Evolutionary conservation across 306 rosid species (phyloP), one percentile per base, ranked within the genome.

Genomic region (Alnus rubra): DNA sequence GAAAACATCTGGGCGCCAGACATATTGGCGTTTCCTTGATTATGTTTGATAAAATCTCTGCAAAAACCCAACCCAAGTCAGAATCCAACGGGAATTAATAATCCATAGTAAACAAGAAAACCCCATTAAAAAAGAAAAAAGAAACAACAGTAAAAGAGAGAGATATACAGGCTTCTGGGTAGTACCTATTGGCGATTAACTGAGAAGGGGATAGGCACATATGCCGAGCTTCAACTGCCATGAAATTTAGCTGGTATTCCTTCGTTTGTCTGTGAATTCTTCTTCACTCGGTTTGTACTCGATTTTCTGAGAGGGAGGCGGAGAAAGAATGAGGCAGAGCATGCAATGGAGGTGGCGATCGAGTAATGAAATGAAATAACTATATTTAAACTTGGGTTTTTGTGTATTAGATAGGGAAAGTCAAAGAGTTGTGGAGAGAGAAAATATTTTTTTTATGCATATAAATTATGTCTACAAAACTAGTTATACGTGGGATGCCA

Each of bases 211-310:
- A 77, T 53, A 83, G 90, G 77, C 87, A 81, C 77, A 84, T 84
- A 83, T 78, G 90, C 50, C 42, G 84, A 73, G 98, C 95, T 81
- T 91, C 95, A 84, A 94, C 97, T 58, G 97, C 98, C 97, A 94
- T 94, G 74, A 50, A 30, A 62, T 75, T 64, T 77, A 84, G 80
- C 77, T 64, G 84, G 82, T 81, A 23, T 4, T 39, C 69, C 33
- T 47, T n/a, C 7, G 79, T 28, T 74, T 82, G 63, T 4, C 42
- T 80, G 85, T 77, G 81, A 44, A 42, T 28, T 42, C 45, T 33
- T 33, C 39, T 59, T 18, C 16, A 28, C 50, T 28, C 68, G 16
- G 47, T 79, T 78, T 39, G 48, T 6, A 59, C 64, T 69, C 42
- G 74, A 23, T 3, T 75, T 44, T 31, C 3, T 14, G 23, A 68